Evolutionary conservation across 2,329 filamentous ascomycete genomes (phyloP), one percentile per base, ranked within the genome.

Genomic region (Fusarium aywerte): DNA sequence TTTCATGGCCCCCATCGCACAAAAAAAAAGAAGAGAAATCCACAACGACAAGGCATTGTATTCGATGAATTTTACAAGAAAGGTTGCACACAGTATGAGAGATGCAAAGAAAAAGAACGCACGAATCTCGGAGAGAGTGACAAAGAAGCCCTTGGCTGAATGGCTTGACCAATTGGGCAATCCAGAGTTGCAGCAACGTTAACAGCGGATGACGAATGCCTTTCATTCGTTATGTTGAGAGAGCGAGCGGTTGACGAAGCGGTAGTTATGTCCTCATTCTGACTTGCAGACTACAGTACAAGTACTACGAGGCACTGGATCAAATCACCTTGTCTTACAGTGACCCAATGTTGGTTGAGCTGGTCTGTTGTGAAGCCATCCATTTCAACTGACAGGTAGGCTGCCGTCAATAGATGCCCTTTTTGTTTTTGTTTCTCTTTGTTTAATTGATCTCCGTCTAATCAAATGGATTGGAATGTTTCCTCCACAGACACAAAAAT

Each of bases 71-170:
- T n/a, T n/a, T 31, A 18, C 29, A 25, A 44, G 20, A 61, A 60
- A 64, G 47, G n/a, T 39, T 62, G 50, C 56, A 51, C 58, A 71
- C 68, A 67, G 65, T 69, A 71, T 58, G 65, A 58, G 16, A 43
- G 7, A 20, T 18, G n/a, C 27, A 10, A 36, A 36, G 32, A 35
- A 4, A 40, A 47, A 51, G 32, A 50, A 31, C 16, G 8, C 49
- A 55, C 13, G 18, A 48, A 25, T 15, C 20, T 31, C 57, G 35
- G 54, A 23, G 49, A 48, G 23, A n/a, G 32, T 48, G 38, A 54
- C 20, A 29, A 53, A 38, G 20, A 42, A 33, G 33, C 36, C 61
- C 52, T 29, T 68, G 64, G 65, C 55, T 56, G 20, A 23, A 9
- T 27, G n/a, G 8, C 27, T 63, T 27, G 42, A 33, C 54, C 61